Evolutionary conservation across 257 asterid species (phyloP).

Genomic region (Thymus quinquecostatus): DNA sequence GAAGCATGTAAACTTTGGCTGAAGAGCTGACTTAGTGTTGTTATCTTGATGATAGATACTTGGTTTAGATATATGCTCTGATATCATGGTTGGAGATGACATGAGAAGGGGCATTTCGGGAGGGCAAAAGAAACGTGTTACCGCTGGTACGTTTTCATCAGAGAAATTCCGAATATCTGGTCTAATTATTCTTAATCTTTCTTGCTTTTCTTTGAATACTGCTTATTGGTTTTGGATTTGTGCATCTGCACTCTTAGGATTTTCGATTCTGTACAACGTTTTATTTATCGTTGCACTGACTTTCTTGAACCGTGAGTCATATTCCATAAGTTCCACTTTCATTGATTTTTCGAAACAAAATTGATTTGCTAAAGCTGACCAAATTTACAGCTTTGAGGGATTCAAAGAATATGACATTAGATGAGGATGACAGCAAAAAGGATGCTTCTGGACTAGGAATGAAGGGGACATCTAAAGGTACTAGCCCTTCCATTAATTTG

Average conservation of each 20-base stretch:
- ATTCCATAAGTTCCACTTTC: neutral
- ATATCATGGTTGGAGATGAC: slow-evolving; percentile 46
- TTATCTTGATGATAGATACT: slow-evolving; percentile 31
- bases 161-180: neutral
- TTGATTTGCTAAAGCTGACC: slow-evolving; percentile 18
- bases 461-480: slow-evolving; percentile 31
- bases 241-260: slow-evolving; percentile 31
- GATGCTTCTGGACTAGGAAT: neutral
- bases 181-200: neutral
- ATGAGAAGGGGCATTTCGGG: slow-evolving; percentile 51
- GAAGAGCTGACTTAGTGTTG: neutral
- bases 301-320: slow-evolving; percentile 52
- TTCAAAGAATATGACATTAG: slow-evolving; percentile 35
- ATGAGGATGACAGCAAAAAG: slow-evolving; percentile 32
- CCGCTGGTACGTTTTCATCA: slow-evolving; percentile 34
- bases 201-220: neutral
- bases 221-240: slow-evolving; percentile 30
- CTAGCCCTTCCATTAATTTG: neutral
- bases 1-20: neutral
- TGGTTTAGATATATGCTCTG: slow-evolving; percentile 41
- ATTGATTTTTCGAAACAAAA: neutral
- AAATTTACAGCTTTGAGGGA: slow-evolving; percentile 41
- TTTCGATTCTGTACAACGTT: slow-evolving; percentile 52
- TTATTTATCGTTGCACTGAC: slow-evolving; percentile 49
- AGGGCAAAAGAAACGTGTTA: slow-evolving; percentile 45